A percentile compares a stretch with the other conserved stretches of the same genome.
These are phyloP conservation scores for Blepharisma stoltei DNA, from an alignment of 73 alveolate genomes.

Conservation along the genomic window DNA sequence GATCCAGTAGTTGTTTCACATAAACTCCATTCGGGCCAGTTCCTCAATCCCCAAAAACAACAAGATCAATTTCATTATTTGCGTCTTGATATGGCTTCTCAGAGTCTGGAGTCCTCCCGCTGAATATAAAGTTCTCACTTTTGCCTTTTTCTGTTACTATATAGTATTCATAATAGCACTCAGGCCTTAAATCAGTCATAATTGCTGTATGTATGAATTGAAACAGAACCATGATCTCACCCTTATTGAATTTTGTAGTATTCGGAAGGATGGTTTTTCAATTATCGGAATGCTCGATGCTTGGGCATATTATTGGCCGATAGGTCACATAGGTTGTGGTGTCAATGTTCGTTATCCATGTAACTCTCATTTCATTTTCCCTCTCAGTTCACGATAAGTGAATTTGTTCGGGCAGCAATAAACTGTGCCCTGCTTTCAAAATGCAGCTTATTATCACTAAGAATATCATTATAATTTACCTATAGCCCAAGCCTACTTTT, in stretches of 20 bases:
- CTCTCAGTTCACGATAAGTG: constrained; percentile 19
- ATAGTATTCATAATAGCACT: constrained; percentile 3
- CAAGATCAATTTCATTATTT: not conserved
- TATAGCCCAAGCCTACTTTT: too few species aligned
- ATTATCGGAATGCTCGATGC: not conserved
- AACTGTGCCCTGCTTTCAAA: not conserved
- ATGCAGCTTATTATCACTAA: not conserved
- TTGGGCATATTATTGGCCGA: not conserved
- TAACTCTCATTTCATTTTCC: constrained; percentile 11
- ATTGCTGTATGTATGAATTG: not conserved
- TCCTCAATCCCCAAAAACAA: constrained; percentile 17
- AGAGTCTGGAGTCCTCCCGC: not conserved
- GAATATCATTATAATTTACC: too few species aligned
- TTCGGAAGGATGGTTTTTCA: not conserved
- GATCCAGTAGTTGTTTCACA: not conserved
- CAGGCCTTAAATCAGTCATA: not conserved
- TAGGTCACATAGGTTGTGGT: not conserved
- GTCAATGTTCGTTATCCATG: not conserved
- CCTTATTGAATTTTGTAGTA: not conserved
- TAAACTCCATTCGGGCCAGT: constrained; percentile 9
- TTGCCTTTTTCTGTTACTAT: not conserved
- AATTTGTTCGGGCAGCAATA: constrained; percentile 2
- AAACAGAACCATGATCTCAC: not conserved
- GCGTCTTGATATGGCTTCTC: not conserved
- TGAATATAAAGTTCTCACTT: not conserved